These are phyloP conservation scores for Phytophthora multivora DNA, from an alignment of 352 stramenopile genomes.

Conservation along the genomic window DNA sequence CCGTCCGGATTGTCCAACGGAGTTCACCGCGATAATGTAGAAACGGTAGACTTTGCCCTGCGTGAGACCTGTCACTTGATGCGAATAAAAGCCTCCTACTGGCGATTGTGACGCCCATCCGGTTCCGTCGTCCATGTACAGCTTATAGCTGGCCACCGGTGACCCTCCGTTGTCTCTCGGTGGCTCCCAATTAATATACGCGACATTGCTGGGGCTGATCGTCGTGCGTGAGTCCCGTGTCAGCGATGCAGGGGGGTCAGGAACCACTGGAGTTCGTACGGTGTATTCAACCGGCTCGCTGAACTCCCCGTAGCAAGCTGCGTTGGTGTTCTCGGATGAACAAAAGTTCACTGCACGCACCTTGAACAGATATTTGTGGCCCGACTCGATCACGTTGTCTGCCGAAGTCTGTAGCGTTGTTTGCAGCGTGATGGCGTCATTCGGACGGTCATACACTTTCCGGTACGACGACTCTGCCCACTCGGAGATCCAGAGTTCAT, in stretches of 20 bases:
- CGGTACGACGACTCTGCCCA: slow-evolving; percentile 86
- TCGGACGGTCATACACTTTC: slow-evolving; percentile 95
- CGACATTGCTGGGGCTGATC: slow-evolving; percentile 57
- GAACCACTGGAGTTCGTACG: slow-evolving; percentile 85
- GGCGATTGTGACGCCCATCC: slow-evolving; percentile 53
- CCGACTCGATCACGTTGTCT: slow-evolving; percentile 91
- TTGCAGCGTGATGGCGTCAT: slow-evolving; percentile 63
- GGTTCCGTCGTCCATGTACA: slow-evolving; percentile 88
- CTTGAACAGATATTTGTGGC: slow-evolving; percentile 93
- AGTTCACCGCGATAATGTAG: slow-evolving; percentile 90
- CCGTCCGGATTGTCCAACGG: slow-evolving; percentile 73
- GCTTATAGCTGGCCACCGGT: slow-evolving; percentile 90
- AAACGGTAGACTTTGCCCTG: slow-evolving; percentile 93
- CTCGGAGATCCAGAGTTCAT: slow-evolving; percentile 96
- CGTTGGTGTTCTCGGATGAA: slow-evolving; percentile 61
- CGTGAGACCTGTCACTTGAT: slow-evolving; percentile 48
- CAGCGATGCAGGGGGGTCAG: slow-evolving; percentile 76
- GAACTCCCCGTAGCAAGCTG: slow-evolving; percentile 91
- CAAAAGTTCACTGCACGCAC: slow-evolving; percentile 96
- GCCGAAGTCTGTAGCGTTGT: slow-evolving; percentile 80
- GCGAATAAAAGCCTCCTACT: too few relatives aligned
- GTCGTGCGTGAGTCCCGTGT: slow-evolving; percentile 69
- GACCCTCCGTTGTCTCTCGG: slow-evolving; percentile 94
- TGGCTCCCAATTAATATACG: slow-evolving; percentile 82
- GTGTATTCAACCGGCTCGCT: slow-evolving; percentile 89